Evolutionary conservation across 257 asterid species (phyloP).

Genomic region (Scutellaria minor): DNA sequence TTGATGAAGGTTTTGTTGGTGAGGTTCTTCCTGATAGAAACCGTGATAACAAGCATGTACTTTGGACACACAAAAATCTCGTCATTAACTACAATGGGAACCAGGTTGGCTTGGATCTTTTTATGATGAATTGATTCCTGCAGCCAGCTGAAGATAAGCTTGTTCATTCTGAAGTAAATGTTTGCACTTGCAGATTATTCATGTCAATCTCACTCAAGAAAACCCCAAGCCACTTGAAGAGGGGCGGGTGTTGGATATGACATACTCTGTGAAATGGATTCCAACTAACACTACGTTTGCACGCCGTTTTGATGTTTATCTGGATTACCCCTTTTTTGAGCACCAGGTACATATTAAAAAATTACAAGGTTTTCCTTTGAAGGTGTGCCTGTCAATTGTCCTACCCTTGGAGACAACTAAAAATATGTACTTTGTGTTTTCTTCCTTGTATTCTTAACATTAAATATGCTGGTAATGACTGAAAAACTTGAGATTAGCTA

Average conservation of each 20-base stretch:
- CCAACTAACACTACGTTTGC: conserved; percentile 83
- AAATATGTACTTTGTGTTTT: neutral
- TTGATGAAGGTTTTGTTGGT: conserved; percentile 59
- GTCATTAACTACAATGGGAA: conserved; percentile 58
- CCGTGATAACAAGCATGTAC: conserved; percentile 56
- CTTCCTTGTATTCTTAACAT: neutral
- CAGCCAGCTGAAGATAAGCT: conserved; percentile 28
- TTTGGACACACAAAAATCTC: conserved; percentile 64
- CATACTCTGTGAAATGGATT: conserved; percentile 90
- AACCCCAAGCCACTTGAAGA: conserved; percentile 78
- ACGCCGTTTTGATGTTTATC: conserved; percentile 93
- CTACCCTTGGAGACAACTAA: neutral
- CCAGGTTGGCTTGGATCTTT: conserved; percentile 46
- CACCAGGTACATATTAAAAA: conserved; percentile 73
- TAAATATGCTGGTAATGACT: conserved; percentile 17
- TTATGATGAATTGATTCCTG: neutral
- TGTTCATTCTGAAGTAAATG: conserved; percentile 33
- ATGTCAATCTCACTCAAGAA: conserved; percentile 93
- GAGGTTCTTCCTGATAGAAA: conserved; percentile 60
- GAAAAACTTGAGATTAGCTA: conserved; percentile 5
- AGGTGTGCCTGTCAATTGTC: neutral
- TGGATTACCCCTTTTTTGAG: conserved; percentile 97
- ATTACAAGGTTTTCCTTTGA: conserved; percentile 13
- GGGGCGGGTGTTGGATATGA: conserved; percentile 75
- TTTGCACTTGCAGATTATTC: conserved; percentile 73